Evolutionary conservation across 192 early-diverging fungal genomes (phyloP).

Genomic region (Backusella luteola): DNA sequence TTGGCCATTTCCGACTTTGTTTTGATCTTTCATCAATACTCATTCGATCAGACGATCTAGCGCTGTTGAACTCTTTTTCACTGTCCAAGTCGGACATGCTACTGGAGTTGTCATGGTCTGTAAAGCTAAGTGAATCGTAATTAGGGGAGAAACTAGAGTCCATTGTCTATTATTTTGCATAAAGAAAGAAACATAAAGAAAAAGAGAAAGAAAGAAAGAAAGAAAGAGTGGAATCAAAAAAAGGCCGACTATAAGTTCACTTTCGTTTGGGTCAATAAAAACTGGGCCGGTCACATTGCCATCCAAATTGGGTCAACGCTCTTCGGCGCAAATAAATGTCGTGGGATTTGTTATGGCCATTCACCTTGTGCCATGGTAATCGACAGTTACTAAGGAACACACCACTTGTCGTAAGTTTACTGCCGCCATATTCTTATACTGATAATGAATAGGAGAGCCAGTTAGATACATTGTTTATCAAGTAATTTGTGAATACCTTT

Average conservation of each 20-base stretch:
- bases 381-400: no score
- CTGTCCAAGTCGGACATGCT: constrained; percentile 21
- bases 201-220: background rate
- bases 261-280: background rate
- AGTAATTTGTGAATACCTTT: no score
- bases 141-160: background rate
- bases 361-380: no score
- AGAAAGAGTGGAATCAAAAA: no score
- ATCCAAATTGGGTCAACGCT: background rate
- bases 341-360: no score
- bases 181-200: background rate
- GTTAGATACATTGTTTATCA: no score
- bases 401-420: no score
- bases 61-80: background rate
- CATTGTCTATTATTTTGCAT: background rate
- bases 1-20: background rate
- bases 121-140: background rate
- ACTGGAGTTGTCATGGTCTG: constrained; percentile 8
- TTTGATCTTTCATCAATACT: constrained; percentile 21
- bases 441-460: no score
- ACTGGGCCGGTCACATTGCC: background rate
- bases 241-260: background rate
- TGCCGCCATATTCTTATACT: no score
- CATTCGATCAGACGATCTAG: constrained; percentile 30
- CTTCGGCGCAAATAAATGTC: no score